Evolutionary conservation across 2,329 filamentous ascomycete species (phyloP), one percentile per base, ranked within the genome.

Genomic region (Fusarium proliferatum): DNA sequence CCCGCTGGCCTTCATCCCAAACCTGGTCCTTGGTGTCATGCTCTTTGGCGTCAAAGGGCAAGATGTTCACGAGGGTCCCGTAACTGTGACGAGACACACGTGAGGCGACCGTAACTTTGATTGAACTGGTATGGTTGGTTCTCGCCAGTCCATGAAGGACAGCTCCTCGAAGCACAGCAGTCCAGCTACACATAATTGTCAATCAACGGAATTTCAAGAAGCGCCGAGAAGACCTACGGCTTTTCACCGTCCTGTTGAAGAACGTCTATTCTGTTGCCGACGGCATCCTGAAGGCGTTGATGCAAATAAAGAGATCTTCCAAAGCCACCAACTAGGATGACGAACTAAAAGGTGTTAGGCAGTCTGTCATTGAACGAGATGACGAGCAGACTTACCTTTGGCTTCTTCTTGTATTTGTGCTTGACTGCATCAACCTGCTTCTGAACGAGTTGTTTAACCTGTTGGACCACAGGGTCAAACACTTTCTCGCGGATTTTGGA

Each of bases 271-370:
- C 60, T 61, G 11, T 38, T 72, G 11, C 34, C 62, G 0, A 77
- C n/a, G 0, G 30, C 41, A 23, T 61, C 34, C 0, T 67, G 66
- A 85, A 85, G 68, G 4, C 69, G 64, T 5, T 76, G 62, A 15
- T 70, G 69, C 5, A 85, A 43, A 21, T 81, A 83, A 0, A 30
- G 45, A 30, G 78, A 82, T 19, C 79, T 73, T 0, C 84, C 84
- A 33, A 85, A 83, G 0, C 84, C 84, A 0, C 84, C 84, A 0
- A 83, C 84, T 1, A 85, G 74, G 10, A 85, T 77, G 6, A 85
- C 34, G 33, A 79, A 82, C 84, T 85, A 10, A 6, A 10, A 8
- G 26, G 26, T 6, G 23, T 56, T 46, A 38, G 39, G 9, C 28
- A 12, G 36, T 17, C 3, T 21, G 6, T 16, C 3, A 33, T 45